Evolutionary conservation across 2,329 filamentous ascomycete species (phyloP).

Genomic region (Pseudocercospora macadamiae): DNA sequence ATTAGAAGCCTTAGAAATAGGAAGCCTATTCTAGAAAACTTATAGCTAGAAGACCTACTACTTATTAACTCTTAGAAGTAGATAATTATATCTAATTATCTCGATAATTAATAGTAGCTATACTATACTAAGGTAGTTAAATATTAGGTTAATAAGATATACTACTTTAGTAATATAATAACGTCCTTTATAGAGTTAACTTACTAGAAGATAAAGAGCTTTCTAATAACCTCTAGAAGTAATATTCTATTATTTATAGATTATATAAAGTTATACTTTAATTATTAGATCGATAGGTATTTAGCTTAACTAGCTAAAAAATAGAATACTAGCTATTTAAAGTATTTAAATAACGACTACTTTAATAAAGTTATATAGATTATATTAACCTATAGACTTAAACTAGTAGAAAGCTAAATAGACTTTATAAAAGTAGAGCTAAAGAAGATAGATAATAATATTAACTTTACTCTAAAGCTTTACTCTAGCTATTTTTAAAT

Average conservation of each 20-base stretch:
- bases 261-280: not conserved
- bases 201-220: not conserved
- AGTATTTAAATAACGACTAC: not conserved
- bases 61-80: too few relatives aligned
- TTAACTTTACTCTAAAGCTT: not conserved
- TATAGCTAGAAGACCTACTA: not conserved
- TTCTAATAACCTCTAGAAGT: not conserved
- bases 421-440: not conserved
- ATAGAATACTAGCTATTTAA: not conserved
- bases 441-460: not conserved
- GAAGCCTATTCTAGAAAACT: not conserved
- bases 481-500: not conserved
- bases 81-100: too few relatives aligned
- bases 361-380: not conserved
- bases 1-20: not conserved
- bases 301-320: not conserved
- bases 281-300: not conserved
- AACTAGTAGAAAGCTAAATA: too few relatives aligned
- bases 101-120: too few relatives aligned
- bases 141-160: too few relatives aligned
- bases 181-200: not conserved
- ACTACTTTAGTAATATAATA: not conserved
- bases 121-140: not conserved
- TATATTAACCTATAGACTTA: not conserved
- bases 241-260: not conserved